A percentile compares a stretch with the other conserved stretches of the same genome.
phyloP scores from a whole-genome alignment of 2,329 filamentous ascomycete species.

The Whalleya microplaca region DNA sequence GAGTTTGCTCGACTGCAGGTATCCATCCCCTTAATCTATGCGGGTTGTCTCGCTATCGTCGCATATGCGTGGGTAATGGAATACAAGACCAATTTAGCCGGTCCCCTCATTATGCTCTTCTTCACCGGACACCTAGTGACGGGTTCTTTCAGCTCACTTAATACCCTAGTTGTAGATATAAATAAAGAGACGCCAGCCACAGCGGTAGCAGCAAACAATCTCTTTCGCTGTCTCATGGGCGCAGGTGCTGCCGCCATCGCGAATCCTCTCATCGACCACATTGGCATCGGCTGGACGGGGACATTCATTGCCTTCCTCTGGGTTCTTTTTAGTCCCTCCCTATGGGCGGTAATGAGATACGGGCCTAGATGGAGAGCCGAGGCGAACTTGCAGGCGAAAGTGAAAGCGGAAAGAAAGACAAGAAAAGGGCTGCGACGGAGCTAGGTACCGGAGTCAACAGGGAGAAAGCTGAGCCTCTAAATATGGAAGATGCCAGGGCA shows the following conservation, averaged over 20 bases:
- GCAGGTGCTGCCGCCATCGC: constrained; percentile 32
- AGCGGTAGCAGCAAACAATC: constrained; percentile 22
- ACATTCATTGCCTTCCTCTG: constrained; percentile 31
- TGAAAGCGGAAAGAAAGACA: background rate
- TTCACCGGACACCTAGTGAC: constrained; percentile 27
- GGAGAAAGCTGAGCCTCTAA: too few relatives aligned
- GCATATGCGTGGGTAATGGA: constrained; percentile 34
- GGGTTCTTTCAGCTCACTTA: constrained; percentile 18
- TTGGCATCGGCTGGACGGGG: constrained; percentile 30
- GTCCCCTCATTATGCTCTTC: constrained; percentile 22
- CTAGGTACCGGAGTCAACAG: too few relatives aligned
- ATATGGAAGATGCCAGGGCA: too few relatives aligned
- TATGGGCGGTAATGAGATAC: constrained; percentile 33
- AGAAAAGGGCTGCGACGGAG: background rate
- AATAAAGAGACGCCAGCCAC: constrained; percentile 20
- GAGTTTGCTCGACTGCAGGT: constrained; percentile 25
- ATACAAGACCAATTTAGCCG: constrained; percentile 24
- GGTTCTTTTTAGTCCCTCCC: constrained; percentile 25
- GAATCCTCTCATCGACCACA: constrained; percentile 27
- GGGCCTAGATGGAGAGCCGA: constrained; percentile 28
- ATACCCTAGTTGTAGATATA: constrained; percentile 18
- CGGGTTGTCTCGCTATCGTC: constrained; percentile 19
- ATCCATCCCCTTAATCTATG: constrained; percentile 22
- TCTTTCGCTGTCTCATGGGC: constrained; percentile 28
- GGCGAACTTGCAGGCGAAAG: constrained; percentile 1